phyloP scores from a whole-genome alignment of 768 basidiomycete genomes.

The Suillus weaverae region DNA sequence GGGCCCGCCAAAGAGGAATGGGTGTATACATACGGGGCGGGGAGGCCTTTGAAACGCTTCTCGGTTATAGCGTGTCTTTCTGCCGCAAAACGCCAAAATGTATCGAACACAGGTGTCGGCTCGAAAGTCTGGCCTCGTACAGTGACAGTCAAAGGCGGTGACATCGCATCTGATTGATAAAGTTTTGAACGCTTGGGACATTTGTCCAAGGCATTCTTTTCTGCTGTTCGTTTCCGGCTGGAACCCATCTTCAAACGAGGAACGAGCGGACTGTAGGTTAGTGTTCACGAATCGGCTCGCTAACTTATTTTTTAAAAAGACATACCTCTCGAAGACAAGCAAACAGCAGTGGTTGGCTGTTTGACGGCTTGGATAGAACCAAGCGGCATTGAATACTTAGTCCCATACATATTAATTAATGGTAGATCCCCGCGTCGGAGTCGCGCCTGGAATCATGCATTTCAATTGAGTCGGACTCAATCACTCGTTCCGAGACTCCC shows the following conservation, averaged over 20 bases:
- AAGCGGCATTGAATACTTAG: neutral
- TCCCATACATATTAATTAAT: neutral
- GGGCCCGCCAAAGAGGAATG: neutral
- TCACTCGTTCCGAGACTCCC: neutral
- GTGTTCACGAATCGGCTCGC: neutral
- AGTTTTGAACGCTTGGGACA: slow-evolving; percentile 29
- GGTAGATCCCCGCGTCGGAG: neutral
- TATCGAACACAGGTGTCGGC: slow-evolving; percentile 57
- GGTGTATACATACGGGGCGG: slow-evolving; percentile 49
- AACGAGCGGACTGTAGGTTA: neutral
- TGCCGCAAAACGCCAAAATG: slow-evolving; percentile 58
- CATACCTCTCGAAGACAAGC: slow-evolving; percentile 5
- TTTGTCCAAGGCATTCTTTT: slow-evolving; percentile 7
- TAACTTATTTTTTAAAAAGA: no score
- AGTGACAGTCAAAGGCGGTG: slow-evolving; percentile 30
- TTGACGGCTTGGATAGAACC: neutral
- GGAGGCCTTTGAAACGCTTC: slow-evolving; percentile 47
- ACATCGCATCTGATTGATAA: slow-evolving; percentile 10
- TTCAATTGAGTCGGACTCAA: neutral
- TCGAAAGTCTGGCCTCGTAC: slow-evolving; percentile 40
- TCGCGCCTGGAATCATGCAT: neutral
- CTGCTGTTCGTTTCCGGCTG: slow-evolving; percentile 24
- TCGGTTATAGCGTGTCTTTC: slow-evolving; percentile 61
- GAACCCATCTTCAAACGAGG: slow-evolving; percentile 1
- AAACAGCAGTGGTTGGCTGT: neutral